These are phyloP conservation scores for Rauvolfia tetraphylla DNA, from an alignment of 257 asterid species.

Conservation along the genomic window DNA sequence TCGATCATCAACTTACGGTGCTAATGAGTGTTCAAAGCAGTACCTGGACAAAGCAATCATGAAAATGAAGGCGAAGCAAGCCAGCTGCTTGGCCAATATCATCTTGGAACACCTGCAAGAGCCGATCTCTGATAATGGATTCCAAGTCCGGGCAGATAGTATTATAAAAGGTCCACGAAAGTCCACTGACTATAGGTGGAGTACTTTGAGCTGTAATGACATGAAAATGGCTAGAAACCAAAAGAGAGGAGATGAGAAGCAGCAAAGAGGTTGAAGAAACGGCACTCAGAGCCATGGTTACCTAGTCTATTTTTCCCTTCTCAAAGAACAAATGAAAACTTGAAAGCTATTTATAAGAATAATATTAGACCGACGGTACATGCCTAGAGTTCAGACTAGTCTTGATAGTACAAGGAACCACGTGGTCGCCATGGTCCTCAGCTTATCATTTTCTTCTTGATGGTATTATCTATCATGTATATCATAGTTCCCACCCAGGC, in stretches of 20 bases:
- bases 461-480: too few relatives aligned
- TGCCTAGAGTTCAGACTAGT: neutral
- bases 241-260: conserved; percentile 4
- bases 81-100: conserved; percentile 37
- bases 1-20: too few relatives aligned
- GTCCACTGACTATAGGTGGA: conserved; percentile 30
- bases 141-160: conserved; percentile 24
- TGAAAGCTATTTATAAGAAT: neutral
- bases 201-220: conserved; percentile 18
- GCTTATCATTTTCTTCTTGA: neutral
- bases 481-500: too few relatives aligned
- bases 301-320: neutral
- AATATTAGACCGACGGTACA: neutral
- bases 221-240: conserved; percentile 9
- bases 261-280: neutral
- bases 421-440: neutral
- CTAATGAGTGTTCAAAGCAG: neutral
- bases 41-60: conserved; percentile 39
- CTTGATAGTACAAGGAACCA: neutral
- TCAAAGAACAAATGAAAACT: neutral
- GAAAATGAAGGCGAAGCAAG: conserved; percentile 36
- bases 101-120: conserved; percentile 16
- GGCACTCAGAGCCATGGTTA: neutral
- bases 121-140: conserved; percentile 23
- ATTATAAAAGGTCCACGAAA: conserved; percentile 22